A percentile compares a stretch with the other conserved stretches of the same genome.
These are phyloP conservation scores for Phytophthora brassicae DNA, from an alignment of 352 stramenopile genomes.

Conservation along the genomic window DNA sequence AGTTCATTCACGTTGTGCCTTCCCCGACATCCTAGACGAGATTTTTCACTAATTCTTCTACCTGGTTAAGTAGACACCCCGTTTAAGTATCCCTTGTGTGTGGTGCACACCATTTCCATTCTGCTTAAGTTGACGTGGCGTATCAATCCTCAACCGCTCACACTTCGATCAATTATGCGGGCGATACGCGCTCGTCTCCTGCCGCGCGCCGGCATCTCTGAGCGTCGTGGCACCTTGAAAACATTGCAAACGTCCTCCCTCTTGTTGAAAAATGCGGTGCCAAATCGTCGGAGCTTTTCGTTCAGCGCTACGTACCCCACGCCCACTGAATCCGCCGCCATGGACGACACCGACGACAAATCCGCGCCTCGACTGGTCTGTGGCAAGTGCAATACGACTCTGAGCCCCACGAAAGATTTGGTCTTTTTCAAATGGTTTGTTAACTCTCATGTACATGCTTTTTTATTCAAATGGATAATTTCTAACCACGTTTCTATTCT, in stretches of 20 bases:
- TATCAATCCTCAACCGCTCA: constrained; percentile 14
- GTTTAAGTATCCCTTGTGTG: background rate
- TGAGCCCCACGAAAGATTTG: constrained; percentile 65
- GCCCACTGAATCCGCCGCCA: constrained; percentile 43
- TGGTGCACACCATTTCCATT: background rate
- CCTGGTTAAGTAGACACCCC: background rate
- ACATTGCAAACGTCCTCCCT: constrained; percentile 13
- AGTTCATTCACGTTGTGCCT: constrained; percentile 72
- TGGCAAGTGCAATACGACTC: constrained; percentile 60
- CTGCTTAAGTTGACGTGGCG: background rate
- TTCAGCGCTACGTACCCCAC: constrained; percentile 67
- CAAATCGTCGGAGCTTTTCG: constrained; percentile 31
- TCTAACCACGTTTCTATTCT: background rate
- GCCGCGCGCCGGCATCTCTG: constrained; percentile 6
- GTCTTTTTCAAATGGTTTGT: constrained; percentile 80
- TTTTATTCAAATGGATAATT: background rate
- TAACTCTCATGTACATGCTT: background rate
- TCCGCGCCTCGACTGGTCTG: constrained; percentile 62
- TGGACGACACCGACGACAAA: constrained; percentile 44
- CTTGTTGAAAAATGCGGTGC: background rate
- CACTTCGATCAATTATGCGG: constrained; percentile 18
- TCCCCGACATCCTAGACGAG: constrained; percentile 25
- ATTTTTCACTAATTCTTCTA: no score
- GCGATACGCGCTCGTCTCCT: constrained; percentile 17
- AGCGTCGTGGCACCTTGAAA: constrained; percentile 8